Conservation (phyloP, 495 filamentous ascomycete species). For the Pyrenopolyporus hunteri region DNA sequence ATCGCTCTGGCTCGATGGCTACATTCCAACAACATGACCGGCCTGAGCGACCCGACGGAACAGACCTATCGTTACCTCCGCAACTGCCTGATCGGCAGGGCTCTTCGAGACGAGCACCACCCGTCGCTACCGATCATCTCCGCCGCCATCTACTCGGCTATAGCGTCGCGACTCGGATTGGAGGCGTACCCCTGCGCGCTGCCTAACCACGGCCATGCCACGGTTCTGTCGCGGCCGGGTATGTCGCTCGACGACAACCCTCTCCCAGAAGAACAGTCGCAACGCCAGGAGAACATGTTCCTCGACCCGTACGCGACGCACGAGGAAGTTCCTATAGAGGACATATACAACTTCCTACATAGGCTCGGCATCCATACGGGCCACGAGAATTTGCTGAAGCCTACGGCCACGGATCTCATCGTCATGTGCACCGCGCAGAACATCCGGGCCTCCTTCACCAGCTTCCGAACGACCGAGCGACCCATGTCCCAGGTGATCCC, state of each 20-base stretch:
- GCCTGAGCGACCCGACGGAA: slow-evolving; percentile 61
- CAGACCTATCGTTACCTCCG: slow-evolving; percentile 75
- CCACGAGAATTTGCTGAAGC: slow-evolving; percentile 62
- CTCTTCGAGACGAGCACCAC: slow-evolving; percentile 70
- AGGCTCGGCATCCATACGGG: slow-evolving; percentile 66
- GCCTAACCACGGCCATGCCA: slow-evolving; percentile 79
- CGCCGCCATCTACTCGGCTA: slow-evolving; percentile 58
- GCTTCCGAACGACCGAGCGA: slow-evolving; percentile 43
- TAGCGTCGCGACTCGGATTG: slow-evolving; percentile 64
- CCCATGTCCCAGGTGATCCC: slow-evolving; percentile 41
- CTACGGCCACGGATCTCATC: slow-evolving; percentile 67
- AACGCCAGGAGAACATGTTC: slow-evolving; percentile 65
- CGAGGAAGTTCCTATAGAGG: slow-evolving; percentile 64
- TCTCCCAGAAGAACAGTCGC: slow-evolving; percentile 30
- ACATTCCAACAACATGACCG: slow-evolving; percentile 67
- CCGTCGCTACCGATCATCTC: slow-evolving; percentile 81
- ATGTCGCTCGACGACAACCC: slow-evolving; percentile 65
- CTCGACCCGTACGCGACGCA: slow-evolving; percentile 81
- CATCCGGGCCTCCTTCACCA: slow-evolving; percentile 63
- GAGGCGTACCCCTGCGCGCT: slow-evolving; percentile 76
- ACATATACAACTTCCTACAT: slow-evolving; percentile 64
- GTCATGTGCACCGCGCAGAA: slow-evolving; percentile 80
- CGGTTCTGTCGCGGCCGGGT: slow-evolving; percentile 64
- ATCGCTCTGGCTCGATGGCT: slow-evolving; percentile 70
- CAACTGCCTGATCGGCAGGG: slow-evolving; percentile 84